Evolutionary conservation across 257 asterid species (phyloP).

Genomic region (Marsdenia floribunda): DNA sequence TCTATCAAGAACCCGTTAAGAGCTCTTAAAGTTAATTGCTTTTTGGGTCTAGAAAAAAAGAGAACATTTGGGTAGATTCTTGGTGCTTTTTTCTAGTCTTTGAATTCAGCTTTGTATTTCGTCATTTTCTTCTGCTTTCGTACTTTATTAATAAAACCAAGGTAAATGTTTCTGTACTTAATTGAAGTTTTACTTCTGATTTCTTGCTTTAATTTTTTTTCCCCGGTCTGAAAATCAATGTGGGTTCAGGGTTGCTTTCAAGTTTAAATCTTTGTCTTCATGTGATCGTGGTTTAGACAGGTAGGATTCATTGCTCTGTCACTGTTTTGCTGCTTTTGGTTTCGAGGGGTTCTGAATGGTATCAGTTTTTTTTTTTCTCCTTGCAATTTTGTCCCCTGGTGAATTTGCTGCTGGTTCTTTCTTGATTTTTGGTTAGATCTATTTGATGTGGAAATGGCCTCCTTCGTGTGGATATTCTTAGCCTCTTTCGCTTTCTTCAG

Average conservation of each 20-base stretch:
- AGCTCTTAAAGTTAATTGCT: conserved; percentile 9
- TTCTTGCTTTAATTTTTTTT: neutral
- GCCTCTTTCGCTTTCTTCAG: neutral
- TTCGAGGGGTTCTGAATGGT: conserved; percentile 1
- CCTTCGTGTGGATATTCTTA: neutral
- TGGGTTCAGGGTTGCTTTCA: conserved; percentile 13
- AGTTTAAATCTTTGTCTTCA: conserved; percentile 16
- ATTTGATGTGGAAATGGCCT: conserved; percentile 6
- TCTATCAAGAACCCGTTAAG: conserved; percentile 8
- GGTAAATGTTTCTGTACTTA: conserved; percentile 8
- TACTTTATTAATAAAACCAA: neutral
- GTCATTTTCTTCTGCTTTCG: conserved; percentile 1
- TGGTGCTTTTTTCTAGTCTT: neutral
- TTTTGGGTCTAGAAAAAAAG: conserved; percentile 15
- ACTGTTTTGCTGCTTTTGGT: conserved; percentile 8
- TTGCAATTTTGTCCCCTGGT: neutral
- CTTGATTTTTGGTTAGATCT: conserved; percentile 14
- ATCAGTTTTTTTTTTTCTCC: neutral
- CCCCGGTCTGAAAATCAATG: neutral
- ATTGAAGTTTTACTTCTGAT: conserved; percentile 3
- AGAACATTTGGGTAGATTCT: conserved; percentile 6
- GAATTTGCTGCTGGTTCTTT: neutral
- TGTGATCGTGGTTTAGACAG: neutral
- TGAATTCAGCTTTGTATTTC: conserved; percentile 12
- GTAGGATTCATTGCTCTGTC: neutral